A percentile compares a stretch with the other conserved stretches of the same genome.
These are phyloP conservation scores for Aureobasidium sp. DNA, from an alignment of 2,329 filamentous ascomycete genomes.

Conservation along the genomic window DNA sequence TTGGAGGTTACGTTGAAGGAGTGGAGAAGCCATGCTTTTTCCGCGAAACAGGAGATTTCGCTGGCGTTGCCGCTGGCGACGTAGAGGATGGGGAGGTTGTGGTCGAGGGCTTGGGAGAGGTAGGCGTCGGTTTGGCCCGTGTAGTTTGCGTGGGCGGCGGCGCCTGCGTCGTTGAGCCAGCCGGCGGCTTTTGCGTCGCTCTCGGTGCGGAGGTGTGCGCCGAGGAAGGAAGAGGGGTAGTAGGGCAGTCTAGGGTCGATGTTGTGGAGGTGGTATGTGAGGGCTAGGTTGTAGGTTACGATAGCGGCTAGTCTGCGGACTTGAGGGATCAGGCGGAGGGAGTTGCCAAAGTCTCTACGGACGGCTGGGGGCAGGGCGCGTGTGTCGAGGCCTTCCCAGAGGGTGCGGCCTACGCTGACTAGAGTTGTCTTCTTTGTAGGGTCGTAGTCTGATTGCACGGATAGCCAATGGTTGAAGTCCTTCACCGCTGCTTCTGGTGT, in stretches of 20 bases:
- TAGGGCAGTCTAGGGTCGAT: constrained; percentile 23
- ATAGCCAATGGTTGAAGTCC: constrained; percentile 20
- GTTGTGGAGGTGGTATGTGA: constrained; percentile 18
- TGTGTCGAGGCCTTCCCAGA: constrained; percentile 23
- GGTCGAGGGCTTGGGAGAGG: constrained; percentile 25
- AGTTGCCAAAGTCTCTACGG: constrained; percentile 22
- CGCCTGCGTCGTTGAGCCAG: constrained; percentile 18
- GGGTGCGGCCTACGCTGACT: constrained; percentile 22
- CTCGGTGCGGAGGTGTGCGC: constrained; percentile 32
- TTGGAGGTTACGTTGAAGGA: constrained; percentile 36
- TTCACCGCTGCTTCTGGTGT: constrained; percentile 14
- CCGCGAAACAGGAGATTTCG: constrained; percentile 30
- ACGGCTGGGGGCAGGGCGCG: constrained; percentile 19
- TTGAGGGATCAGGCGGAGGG: constrained; percentile 20
- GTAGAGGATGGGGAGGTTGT: constrained; percentile 31
- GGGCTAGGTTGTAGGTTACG: constrained; percentile 25
- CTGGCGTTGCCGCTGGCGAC: constrained; percentile 35
- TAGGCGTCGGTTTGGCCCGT: constrained; percentile 31
- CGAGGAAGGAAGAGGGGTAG: constrained; percentile 27
- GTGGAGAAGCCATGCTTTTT: constrained; percentile 27
- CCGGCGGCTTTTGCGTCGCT: constrained; percentile 26
- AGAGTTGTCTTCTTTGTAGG: constrained; percentile 15
- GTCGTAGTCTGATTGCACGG: constrained; percentile 7
- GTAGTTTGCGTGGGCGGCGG: constrained; percentile 23
- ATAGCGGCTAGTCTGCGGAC: constrained; percentile 27